Base-by-base conservation (phyloP, 2,329 filamentous ascomycete species). In the Colletotrichum eremochloae region DNA sequence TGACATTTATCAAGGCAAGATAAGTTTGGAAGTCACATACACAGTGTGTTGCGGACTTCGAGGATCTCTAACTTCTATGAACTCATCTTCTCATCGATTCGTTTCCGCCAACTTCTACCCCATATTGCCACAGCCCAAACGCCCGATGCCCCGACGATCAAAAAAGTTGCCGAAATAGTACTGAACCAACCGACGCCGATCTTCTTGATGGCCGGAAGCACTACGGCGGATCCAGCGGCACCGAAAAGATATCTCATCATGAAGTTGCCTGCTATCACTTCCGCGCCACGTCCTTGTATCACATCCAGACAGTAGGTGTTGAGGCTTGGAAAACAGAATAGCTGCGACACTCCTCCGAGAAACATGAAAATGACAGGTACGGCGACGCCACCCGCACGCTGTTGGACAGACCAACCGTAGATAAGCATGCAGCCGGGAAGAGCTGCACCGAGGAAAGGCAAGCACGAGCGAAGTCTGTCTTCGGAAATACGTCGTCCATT, bases 151-250 rank as follows among this genome's bases (percentile, higher is more conserved):
- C 75, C 71, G 14, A 71, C 33, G 5, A 67, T 29, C 55, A 73
- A 40, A 18, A 73, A 72, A 15, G 33, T 55, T 29, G 67, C 77
- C n/a, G 82, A 84, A 71, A 95, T 91, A 1, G 93, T 95, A 61
- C 88, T 91, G 79, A 95, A 95, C 92, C 93, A 95, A 0, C 94
- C 94, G 0, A 96, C 91, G 4, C 94, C 94, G 67, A 96, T 92
- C 40, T 81, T 83, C 72, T 94, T 84, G n/a, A 95, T 87, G 1
- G 91, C 92, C 0, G 94, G 94, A 68, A 96, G 84, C 67, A 93
- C 93, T 1, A 90, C 88, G 0, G 92, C 93, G 3, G 90, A 93
- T 0, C 90, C 93, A 5, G 89, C 81, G 14, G 92, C 93, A 0
- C 91, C 93, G 75, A 95, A 93, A 7, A 94, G 78, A 80, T 96